These are phyloP conservation scores for Excoecaria agallocha DNA, from an alignment of 345 rosid genomes.

Conservation along the genomic window DNA sequence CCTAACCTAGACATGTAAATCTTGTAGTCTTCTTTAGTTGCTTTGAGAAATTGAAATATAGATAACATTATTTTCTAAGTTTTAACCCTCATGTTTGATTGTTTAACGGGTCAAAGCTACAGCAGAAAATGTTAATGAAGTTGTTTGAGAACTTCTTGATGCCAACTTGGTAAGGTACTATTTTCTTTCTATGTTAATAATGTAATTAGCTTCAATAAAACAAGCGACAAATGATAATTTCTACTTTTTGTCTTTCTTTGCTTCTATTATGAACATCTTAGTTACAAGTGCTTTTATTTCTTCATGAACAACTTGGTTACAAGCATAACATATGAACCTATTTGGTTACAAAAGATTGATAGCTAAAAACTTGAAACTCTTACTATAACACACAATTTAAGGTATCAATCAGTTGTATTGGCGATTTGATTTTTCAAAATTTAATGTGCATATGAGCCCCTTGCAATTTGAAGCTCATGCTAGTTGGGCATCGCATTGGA, in stretches of 20 bases:
- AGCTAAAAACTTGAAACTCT: not conserved
- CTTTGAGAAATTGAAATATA: not conserved
- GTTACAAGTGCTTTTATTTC: not conserved
- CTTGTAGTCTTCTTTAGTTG: not conserved
- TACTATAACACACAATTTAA: not conserved
- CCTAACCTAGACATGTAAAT: not conserved
- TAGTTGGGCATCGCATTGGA: no score
- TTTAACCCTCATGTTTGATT: constrained; percentile 3
- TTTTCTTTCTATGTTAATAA: constrained; percentile 30
- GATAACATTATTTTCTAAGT: not conserved
- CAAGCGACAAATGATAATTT: not conserved
- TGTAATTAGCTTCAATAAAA: constrained; percentile 6
- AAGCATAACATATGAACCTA: not conserved
- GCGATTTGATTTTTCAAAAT: no score
- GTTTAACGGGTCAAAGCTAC: constrained; percentile 82
- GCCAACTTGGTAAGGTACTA: constrained; percentile 95
- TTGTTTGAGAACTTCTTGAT: constrained; percentile 95
- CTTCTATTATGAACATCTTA: not conserved
- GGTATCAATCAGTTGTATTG: no score
- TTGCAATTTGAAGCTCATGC: no score
- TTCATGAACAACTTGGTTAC: not conserved
- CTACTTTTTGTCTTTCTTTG: not conserved
- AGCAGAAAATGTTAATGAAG: constrained; percentile 95
- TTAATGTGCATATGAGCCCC: no score
- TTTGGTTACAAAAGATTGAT: not conserved